These are phyloP conservation scores for Mycosarcoma mackinlayi DNA, from an alignment of 1,284 basidiomycete genomes.

Conservation along the genomic window DNA sequence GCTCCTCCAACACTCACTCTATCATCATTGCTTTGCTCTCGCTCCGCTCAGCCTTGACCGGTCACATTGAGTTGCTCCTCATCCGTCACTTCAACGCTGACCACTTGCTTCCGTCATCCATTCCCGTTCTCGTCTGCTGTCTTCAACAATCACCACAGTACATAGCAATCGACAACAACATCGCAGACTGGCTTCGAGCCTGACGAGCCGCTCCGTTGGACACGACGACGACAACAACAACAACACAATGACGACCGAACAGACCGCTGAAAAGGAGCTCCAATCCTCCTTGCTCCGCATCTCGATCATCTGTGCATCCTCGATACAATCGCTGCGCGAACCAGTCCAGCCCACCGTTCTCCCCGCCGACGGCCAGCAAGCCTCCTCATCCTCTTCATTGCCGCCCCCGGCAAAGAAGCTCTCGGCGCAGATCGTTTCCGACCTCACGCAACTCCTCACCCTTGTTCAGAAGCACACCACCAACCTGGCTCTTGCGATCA, in stretches of 20 bases:
- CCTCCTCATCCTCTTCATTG: slow-evolving; percentile 10
- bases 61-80: too few species aligned
- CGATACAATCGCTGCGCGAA: slow-evolving; percentile 53
- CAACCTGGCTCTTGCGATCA: slow-evolving; percentile 55
- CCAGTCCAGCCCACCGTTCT: slow-evolving; percentile 41
- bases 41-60: too few species aligned
- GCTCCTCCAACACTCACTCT: too few species aligned
- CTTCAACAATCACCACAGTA: too few species aligned
- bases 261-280: slow-evolving; percentile 40
- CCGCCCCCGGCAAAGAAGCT: slow-evolving; percentile 38
- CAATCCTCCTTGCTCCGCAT: slow-evolving; percentile 59
- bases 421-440: slow-evolving; percentile 44
- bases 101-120: too few species aligned
- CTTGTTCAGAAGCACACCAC: slow-evolving; percentile 52
- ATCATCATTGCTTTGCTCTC: too few species aligned
- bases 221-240: too few species aligned
- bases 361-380: slow-evolving; percentile 3
- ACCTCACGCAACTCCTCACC: slow-evolving; percentile 45
- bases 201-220: too few species aligned
- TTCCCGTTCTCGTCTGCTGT: too few species aligned
- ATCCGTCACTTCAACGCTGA: too few species aligned
- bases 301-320: slow-evolving; percentile 61
- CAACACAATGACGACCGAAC: slow-evolving; percentile 5
- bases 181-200: too few species aligned
- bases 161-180: too few species aligned